A percentile compares a stretch with the other conserved stretches of the same genome.
Conservation (phyloP, 768 basidiomycete species). For the Hortiboletus campestris region DNA sequence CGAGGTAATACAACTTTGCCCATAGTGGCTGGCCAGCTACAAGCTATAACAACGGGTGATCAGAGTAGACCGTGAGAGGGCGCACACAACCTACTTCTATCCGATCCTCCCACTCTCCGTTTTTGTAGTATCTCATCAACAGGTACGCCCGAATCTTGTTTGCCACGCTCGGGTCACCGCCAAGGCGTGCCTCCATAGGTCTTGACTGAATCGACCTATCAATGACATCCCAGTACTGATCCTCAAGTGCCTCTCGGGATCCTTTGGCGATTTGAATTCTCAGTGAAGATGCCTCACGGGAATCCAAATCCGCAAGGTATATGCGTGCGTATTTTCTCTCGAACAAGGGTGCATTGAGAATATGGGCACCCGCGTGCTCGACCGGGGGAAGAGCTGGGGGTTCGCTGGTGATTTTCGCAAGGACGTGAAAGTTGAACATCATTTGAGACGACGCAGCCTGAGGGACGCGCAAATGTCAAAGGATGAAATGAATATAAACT, state of each 20-base stretch:
- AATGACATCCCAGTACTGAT: constrained; percentile 83
- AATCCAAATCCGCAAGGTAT: constrained; percentile 65
- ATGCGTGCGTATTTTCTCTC: constrained; percentile 81
- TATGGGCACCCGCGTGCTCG: constrained; percentile 78
- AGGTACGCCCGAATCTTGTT: constrained; percentile 92
- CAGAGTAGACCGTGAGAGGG: not conserved
- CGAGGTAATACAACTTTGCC: constrained; percentile 91
- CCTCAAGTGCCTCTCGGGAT: constrained; percentile 78
- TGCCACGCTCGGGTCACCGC: constrained; percentile 85
- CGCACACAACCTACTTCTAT: constrained; percentile 65
- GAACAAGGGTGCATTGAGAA: constrained; percentile 74
- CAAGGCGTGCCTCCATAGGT: constrained; percentile 81
- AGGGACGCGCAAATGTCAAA: constrained; percentile 1
- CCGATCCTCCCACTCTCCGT: constrained; percentile 80
- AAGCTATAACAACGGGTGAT: constrained; percentile 45
- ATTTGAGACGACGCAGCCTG: constrained; percentile 57
- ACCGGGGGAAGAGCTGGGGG: constrained; percentile 73
- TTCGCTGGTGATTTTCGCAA: constrained; percentile 74
- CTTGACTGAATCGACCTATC: constrained; percentile 80
- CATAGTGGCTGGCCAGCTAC: constrained; percentile 87
- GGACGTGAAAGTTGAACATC: constrained; percentile 68
- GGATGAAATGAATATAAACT: not conserved
- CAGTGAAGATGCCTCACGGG: constrained; percentile 63
- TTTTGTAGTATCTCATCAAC: constrained; percentile 74
- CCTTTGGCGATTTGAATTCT: constrained; percentile 76